These are phyloP conservation scores for Salix caprea DNA, from an alignment of 345 rosid species.

Conservation along the genomic window DNA sequence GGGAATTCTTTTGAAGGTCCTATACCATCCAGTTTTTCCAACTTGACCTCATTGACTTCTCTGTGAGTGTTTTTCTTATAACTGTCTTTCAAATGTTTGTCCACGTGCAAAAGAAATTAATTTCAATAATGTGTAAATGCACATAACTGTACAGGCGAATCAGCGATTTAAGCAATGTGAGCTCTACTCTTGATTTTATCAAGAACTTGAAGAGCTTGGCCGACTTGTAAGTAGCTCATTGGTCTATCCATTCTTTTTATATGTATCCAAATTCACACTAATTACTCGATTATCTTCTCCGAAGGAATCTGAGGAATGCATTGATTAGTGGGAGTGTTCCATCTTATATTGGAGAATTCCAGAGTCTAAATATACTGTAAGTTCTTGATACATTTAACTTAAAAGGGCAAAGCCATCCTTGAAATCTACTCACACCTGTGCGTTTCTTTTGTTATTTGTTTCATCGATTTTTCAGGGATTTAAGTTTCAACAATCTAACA, in stretches of 20 bases:
- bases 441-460: background rate
- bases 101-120: background rate
- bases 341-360: conserved; percentile 22
- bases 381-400: conserved; percentile 1
- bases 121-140: background rate
- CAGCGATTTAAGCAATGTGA: conserved; percentile 29
- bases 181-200: conserved; percentile 42
- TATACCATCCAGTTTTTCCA: conserved; percentile 37
- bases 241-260: background rate
- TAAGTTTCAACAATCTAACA: conserved; percentile 39
- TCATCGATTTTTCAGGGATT: conserved; percentile 23
- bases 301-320: conserved; percentile 30
- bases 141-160: conserved; percentile 28
- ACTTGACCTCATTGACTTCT: conserved; percentile 18
- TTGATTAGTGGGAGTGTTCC: conserved; percentile 24
- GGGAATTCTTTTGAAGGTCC: conserved; percentile 44
- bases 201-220: conserved; percentile 31
- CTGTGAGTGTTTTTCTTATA: conserved; percentile 31
- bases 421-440: background rate
- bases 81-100: background rate
- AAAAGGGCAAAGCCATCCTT: background rate
- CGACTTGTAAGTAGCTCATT: conserved; percentile 31
- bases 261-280: background rate
- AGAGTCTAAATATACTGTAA: conserved; percentile 22
- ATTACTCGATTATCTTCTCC: background rate